Conservation (phyloP, 805 yeast genomes). For the Candida ponderosae region DNA sequence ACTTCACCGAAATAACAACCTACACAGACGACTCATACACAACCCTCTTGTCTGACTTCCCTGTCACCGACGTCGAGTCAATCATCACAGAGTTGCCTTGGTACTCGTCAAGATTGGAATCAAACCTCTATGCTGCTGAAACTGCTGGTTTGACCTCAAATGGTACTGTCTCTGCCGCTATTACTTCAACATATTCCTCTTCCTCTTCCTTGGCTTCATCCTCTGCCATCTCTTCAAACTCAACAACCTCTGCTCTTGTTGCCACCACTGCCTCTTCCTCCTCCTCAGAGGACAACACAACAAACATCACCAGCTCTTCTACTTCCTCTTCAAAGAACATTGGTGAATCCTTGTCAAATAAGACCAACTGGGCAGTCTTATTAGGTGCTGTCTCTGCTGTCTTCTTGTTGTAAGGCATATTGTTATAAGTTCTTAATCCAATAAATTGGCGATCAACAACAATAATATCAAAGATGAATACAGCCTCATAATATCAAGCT, state of each 20-base stretch:
- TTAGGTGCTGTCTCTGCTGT: too few species aligned
- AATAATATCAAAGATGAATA: too few species aligned
- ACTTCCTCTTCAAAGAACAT: too few species aligned
- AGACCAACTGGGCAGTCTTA: too few species aligned
- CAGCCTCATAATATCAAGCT: too few species aligned
- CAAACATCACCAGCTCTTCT: too few species aligned
- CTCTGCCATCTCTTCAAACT: neutral
- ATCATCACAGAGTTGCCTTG: constrained; percentile 18
- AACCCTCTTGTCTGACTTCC: constrained; percentile 13
- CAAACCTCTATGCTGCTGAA: constrained; percentile 5
- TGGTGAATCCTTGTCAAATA: too few species aligned
- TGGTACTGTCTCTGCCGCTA: constrained; percentile 37
- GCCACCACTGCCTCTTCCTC: too few species aligned
- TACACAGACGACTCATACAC: constrained; percentile 21
- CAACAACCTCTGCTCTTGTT: neutral
- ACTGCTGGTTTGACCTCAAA: constrained; percentile 24
- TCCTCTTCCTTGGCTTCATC: neutral
- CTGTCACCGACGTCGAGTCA: constrained; percentile 7
- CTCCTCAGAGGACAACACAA: too few species aligned
- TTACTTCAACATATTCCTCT: constrained; percentile 47
- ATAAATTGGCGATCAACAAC: too few species aligned
- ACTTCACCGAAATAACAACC: constrained; percentile 11
- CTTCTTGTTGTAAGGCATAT: too few species aligned
- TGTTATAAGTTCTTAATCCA: too few species aligned
- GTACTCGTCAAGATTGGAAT: constrained; percentile 19